phyloP scores from a whole-genome alignment of 306 rosid genomes.

The Sechiopsis laciniata region DNA sequence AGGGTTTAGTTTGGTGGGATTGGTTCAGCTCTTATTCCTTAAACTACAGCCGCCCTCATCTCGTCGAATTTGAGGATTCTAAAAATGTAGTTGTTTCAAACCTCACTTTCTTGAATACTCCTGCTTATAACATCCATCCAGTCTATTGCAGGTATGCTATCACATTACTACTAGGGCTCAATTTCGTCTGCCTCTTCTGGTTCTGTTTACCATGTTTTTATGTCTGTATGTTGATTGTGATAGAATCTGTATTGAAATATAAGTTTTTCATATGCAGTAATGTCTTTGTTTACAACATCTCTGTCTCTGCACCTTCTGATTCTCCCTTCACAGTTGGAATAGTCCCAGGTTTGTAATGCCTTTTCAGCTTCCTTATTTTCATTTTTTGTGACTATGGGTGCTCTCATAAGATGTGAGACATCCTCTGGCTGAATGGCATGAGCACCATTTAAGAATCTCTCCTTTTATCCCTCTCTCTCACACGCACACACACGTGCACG shows the following conservation, averaged over 20 bases:
- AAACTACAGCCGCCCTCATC: conserved; percentile 89
- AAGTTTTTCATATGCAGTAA: conserved; percentile 50
- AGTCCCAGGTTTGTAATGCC: conserved; percentile 70
- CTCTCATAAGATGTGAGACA: background rate
- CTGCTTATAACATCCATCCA: conserved; percentile 83
- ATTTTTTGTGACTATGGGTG: background rate
- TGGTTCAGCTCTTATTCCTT: conserved; percentile 59
- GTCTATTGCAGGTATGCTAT: conserved; percentile 81
- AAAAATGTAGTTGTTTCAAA: conserved; percentile 73
- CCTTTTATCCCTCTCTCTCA: background rate
- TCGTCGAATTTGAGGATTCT: conserved; percentile 65
- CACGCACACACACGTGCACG: background rate
- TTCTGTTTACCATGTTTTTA: conserved; percentile 13
- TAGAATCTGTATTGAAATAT: background rate
- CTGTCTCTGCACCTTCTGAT: conserved; percentile 65
- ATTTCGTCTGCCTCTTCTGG: conserved; percentile 11
- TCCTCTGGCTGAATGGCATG: background rate
- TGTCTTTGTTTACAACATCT: conserved; percentile 71
- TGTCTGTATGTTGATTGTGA: background rate
- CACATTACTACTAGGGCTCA: background rate
- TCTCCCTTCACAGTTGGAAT: conserved; percentile 81
- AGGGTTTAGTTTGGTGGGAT: conserved; percentile 95
- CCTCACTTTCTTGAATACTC: conserved; percentile 82
- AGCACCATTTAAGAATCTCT: conserved; percentile 20
- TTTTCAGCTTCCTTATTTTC: background rate